phyloP scores from a whole-genome alignment of 1,284 basidiomycete species.

The Tylopilus orsonianus region DNA sequence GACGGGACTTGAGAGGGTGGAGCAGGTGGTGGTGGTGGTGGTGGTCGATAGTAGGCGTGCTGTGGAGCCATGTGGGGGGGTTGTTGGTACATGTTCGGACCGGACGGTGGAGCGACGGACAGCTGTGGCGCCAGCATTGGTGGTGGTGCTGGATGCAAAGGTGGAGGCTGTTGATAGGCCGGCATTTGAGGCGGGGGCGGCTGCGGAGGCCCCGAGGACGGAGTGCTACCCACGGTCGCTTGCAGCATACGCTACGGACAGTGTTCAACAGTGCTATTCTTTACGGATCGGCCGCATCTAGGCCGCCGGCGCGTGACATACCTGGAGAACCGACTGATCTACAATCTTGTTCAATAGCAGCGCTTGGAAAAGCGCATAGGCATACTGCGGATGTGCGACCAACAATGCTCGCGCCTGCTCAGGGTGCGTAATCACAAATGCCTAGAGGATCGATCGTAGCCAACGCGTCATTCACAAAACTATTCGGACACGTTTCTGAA shows the following conservation, averaged over 20 bases:
- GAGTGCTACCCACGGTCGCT: conserved; percentile 27
- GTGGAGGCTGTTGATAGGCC: conserved; percentile 37
- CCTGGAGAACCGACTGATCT: conserved; percentile 79
- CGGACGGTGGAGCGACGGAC: conserved; percentile 34
- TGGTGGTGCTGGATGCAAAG: conserved; percentile 37
- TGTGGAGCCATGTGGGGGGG: conserved; percentile 44
- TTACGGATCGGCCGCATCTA: conserved; percentile 15
- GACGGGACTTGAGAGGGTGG: conserved; percentile 31
- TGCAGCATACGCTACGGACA: conserved; percentile 35
- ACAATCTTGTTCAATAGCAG: conserved; percentile 94
- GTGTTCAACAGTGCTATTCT: conserved; percentile 3
- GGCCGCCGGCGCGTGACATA: conserved; percentile 35
- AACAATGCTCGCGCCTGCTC: conserved; percentile 87
- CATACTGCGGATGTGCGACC: conserved; percentile 85
- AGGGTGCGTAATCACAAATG: conserved; percentile 87
- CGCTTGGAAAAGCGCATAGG: conserved; percentile 96
- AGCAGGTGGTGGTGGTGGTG: conserved; percentile 34
- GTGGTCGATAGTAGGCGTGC: conserved; percentile 47
- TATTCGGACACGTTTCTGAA: conserved; percentile 23
- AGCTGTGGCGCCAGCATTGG: conserved; percentile 35
- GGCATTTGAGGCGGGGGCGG: conserved; percentile 36
- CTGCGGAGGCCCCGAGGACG: conserved; percentile 28
- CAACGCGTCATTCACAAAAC: conserved; percentile 27
- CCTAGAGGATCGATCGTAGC: conserved; percentile 44
- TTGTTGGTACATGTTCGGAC: conserved; percentile 35